Base-by-base conservation (phyloP, 352 stramenopile genomes). In the Pythium scleroteichum region DNA sequence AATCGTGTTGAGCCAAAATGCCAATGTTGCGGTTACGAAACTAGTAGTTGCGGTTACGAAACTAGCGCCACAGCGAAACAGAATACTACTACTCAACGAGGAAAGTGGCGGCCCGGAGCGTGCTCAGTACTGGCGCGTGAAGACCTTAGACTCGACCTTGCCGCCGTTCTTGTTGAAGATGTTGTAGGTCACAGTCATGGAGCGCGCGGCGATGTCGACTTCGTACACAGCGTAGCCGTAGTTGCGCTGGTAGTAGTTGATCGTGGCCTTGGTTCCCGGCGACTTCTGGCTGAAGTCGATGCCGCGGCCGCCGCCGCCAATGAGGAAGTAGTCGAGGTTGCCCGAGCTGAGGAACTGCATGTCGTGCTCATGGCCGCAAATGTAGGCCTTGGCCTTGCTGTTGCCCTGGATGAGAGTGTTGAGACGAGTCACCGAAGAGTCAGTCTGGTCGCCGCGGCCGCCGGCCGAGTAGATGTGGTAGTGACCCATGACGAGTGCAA, bases 191-290 rank as follows among this genome's bases (percentile, higher is more conserved):
- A 66, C 58, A 7, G 20, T 52, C 57, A 71, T 59, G 1, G 22
- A 52, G 45, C 58, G 57, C 35, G 57, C 38, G 2, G 40, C 48
- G 16, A 67, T 45, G 33, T 67, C 57, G 17, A 70, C 46, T 3
- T 70, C 63, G 51, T 62, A 66, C 14, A 62, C 45, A 4, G 51
- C 57, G 26, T 53, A 67, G 17, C 64, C 64, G 44, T 71, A 67
- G 45, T 71, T 71, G 20, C 38, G 46, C 57, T 64, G 46, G 48
- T 64, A 71, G 57, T 67, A 71, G 39, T 61, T 56, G 46, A 67
- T 49, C 26, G 27, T 60, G 22, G 64, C 64, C 9, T 32, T 22
- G 6, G 62, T 65, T 48, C 62, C 62, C 2, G 55, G 49, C 6
- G 49, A 50, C 24, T 48, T 44, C 6, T 70, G 55, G 35, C 32